Percentiles rank a stretch among this genome's conserved stretches.
These are phyloP conservation scores for Polyplosphaeria fusca DNA, from an alignment of 495 filamentous ascomycete species.

Conservation along the genomic window DNA sequence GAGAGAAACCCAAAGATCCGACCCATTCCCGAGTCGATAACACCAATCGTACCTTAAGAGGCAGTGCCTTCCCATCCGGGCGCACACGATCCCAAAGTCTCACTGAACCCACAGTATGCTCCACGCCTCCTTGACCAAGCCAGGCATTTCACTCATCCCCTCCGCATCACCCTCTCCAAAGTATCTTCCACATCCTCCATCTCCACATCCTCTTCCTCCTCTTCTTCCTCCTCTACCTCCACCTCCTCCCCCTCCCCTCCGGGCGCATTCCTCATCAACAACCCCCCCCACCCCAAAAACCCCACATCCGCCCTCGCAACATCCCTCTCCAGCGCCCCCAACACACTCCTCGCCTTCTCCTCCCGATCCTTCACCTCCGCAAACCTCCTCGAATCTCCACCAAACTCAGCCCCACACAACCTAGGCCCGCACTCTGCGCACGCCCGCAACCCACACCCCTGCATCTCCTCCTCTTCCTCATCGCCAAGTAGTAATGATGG, in stretches of 20 bases:
- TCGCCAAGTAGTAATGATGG: background rate
- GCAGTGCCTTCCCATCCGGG: background rate
- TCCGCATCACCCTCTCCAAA: no score
- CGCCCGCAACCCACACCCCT: constrained; percentile 20
- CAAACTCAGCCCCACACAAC: constrained; percentile 7
- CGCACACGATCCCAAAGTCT: background rate
- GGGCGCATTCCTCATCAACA: constrained; percentile 11
- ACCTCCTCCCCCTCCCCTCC: background rate
- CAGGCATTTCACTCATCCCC: no score
- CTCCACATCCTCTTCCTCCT: background rate
- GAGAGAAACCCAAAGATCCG: background rate
- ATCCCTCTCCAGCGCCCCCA: background rate
- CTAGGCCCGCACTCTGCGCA: constrained; percentile 8
- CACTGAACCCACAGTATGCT: background rate
- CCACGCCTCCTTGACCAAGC: no score
- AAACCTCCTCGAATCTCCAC: background rate
- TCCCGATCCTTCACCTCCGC: constrained; percentile 5
- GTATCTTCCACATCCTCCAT: background rate
- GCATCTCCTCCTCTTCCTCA: background rate
- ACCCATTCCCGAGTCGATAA: background rate
- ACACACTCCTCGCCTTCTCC: constrained; percentile 7
- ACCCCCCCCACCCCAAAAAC: constrained; percentile 12
- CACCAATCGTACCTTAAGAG: background rate
- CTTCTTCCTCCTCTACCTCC: background rate
- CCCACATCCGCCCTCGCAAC: constrained; percentile 18